Evolutionary conservation across 2,329 filamentous ascomycete species (phyloP).

Genomic region (Cercospora sp.): DNA sequence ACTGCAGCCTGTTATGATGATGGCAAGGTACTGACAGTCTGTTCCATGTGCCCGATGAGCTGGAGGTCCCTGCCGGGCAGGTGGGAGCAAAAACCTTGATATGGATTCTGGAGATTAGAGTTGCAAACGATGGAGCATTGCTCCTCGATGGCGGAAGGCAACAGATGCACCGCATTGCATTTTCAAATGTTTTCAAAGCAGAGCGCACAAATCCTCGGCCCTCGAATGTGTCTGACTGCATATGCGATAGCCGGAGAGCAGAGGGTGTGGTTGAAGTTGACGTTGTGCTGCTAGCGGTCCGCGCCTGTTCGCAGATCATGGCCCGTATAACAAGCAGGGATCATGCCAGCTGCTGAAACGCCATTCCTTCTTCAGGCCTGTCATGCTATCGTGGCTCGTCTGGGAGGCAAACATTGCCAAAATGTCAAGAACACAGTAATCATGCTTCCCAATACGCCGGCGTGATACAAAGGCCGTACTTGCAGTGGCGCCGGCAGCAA

Average conservation of each 20-base stretch:
- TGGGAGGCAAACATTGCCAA: not conserved
- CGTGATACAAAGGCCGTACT: not conserved
- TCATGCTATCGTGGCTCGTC: not conserved
- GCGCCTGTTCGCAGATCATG: constrained; percentile 12
- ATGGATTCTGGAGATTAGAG: not conserved
- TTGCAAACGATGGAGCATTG: not conserved
- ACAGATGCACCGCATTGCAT: not conserved
- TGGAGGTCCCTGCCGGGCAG: not conserved
- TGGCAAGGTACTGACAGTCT: not conserved
- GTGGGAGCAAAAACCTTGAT: not conserved
- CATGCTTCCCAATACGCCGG: not conserved
- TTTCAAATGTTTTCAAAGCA: not conserved
- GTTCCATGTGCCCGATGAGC: constrained; percentile 7
- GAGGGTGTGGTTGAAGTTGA: not conserved
- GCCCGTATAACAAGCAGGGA: not conserved
- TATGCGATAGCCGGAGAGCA: not conserved
- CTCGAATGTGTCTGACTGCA: not conserved
- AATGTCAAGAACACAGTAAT: not conserved
- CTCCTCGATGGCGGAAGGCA: not conserved
- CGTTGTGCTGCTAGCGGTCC: constrained; percentile 3
- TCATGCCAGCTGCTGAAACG: constrained; percentile 2
- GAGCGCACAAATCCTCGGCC: not conserved
- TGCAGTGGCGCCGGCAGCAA: not conserved
- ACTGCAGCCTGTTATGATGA: not conserved
- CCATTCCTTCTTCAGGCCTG: not conserved